These are phyloP conservation scores for Cicer yamashitae DNA, from an alignment of 306 rosid species.

Conservation along the genomic window DNA sequence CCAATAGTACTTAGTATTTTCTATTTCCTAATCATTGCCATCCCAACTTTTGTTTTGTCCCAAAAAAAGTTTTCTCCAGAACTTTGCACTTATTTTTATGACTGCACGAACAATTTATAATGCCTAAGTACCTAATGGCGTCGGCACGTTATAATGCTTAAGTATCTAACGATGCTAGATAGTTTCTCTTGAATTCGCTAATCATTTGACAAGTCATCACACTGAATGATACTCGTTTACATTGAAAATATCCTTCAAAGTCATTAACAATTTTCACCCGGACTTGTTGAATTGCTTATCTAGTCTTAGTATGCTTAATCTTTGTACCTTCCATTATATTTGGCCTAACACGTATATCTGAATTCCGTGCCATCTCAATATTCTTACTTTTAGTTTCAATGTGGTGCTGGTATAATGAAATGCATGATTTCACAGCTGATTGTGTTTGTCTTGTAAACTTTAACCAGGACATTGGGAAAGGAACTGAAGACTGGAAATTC, in stretches of 20 bases:
- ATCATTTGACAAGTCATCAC: constrained; percentile 4
- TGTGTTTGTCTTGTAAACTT: constrained; percentile 35
- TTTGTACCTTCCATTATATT: not conserved
- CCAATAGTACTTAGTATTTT: constrained; percentile 20
- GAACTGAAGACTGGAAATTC: constrained; percentile 79
- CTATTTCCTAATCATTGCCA: not conserved
- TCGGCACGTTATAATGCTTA: not conserved
- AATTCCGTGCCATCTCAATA: not conserved
- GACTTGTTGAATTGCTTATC: constrained; percentile 29
- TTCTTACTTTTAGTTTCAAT: constrained; percentile 37
- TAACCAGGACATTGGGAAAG: constrained; percentile 63
- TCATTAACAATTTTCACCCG: constrained; percentile 6
- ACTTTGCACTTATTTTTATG: not conserved
- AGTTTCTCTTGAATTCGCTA: constrained; percentile 4
- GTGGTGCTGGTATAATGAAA: constrained; percentile 9
- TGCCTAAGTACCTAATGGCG: not conserved
- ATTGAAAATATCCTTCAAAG: constrained; percentile 1
- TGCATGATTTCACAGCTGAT: constrained; percentile 8
- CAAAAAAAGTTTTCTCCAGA: not conserved
- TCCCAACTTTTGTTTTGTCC: not conserved
- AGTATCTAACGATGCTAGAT: not conserved
- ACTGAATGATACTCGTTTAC: not conserved
- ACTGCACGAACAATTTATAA: not conserved
- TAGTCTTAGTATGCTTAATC: not conserved
- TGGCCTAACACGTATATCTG: constrained; percentile 16